Evolutionary conservation across 768 basidiomycete genomes (phyloP), one percentile per base, ranked within the genome.

Genomic region (Lentinula sp.): DNA sequence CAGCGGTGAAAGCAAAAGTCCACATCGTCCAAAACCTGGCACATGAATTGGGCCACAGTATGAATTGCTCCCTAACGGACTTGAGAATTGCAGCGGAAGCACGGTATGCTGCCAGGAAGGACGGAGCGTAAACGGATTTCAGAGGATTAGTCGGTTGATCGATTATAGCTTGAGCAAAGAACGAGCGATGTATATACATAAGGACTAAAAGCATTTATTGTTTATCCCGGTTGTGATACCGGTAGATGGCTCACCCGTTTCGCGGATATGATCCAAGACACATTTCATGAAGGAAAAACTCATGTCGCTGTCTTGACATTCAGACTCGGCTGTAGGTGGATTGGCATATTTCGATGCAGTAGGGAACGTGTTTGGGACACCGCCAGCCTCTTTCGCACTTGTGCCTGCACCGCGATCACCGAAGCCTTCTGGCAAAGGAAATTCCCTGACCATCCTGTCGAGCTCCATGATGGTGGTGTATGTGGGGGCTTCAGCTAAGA

Each of bases 141-240:
- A 89, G 75, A 0, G 88, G 87, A 69, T 89, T 86, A 32, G 72
- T 70, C 0, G 88, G 87, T 41, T 84, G 79, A 60, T 89, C 86
- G 28, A 86, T 83, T 64, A 89, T 82, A 3, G 87, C 87, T 66
- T 85, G 85, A 0, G 87, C 87, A 62, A 89, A 88, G 75, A 86
- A 90, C 61, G 79, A 79, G 28, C 86, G 79, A 65, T 87, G 86
- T 36, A 88, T 80, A 67, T 85, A 85, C 67, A 87, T 75, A 16
- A 87, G 73, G 20, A 84, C 85, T 86, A 55, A 0, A 12, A 7
- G 18, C 32, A 51, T 28, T 60, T 49, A 32, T 28, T 18, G 18
- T 39, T 35, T 13, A 20, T 13, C 45, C 20, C n/a, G 2, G 39
- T 3, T 12, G 4, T 23, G 42, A 18, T 49, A 28, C 15, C 6